These are phyloP conservation scores for Vaucheria bursata DNA, from an alignment of 352 stramenopile species.

Conservation along the genomic window DNA sequence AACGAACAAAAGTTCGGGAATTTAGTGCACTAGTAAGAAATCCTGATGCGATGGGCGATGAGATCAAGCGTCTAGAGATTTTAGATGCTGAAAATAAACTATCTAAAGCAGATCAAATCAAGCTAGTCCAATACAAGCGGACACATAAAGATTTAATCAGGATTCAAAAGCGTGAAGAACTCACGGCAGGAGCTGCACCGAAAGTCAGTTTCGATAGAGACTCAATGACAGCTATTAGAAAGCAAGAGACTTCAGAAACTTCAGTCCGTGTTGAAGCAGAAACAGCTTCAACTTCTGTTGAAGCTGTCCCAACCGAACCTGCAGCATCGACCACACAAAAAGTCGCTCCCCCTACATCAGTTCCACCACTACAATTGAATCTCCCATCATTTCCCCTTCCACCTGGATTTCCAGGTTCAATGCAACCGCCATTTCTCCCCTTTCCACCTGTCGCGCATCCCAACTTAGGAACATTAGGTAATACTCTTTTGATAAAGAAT, in stretches of 20 bases:
- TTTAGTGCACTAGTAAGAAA: conserved; percentile 44
- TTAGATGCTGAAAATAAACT: conserved; percentile 7
- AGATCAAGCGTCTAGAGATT: conserved; percentile 23
- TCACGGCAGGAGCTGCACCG: neutral
- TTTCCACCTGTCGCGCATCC: too few species aligned
- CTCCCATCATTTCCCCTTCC: neutral
- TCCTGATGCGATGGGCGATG: conserved; percentile 44
- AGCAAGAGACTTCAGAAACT: neutral
- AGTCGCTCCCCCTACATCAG: neutral
- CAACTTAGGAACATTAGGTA: too few species aligned
- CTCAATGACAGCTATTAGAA: neutral
- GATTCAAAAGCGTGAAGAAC: neutral
- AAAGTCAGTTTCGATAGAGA: neutral
- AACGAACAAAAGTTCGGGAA: conserved; percentile 45
- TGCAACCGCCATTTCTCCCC: too few species aligned
- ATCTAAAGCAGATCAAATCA: neutral
- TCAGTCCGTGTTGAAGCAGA: neutral
- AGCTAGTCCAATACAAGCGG: neutral
- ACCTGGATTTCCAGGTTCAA: neutral
- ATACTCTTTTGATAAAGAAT: too few species aligned
- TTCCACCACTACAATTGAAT: neutral
- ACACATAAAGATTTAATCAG: neutral
- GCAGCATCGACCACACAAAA: neutral
- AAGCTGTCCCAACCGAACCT: neutral
- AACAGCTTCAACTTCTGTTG: neutral